These are phyloP conservation scores for Crithidia fasciculata DNA, from an alignment of 208 protist genomes.

Conservation along the genomic window DNA sequence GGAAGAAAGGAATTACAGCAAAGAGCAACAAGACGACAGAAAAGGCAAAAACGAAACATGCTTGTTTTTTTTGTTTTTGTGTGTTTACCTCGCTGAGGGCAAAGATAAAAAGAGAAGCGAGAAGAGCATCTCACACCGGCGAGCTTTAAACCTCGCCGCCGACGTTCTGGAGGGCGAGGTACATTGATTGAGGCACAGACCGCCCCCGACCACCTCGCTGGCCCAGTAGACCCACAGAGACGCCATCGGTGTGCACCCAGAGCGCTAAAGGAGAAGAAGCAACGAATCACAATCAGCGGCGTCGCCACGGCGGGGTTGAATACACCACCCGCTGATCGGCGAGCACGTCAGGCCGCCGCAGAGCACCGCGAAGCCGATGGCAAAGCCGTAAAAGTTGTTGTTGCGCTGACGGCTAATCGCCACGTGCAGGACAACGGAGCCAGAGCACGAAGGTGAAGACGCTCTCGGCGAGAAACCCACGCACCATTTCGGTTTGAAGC, in stretches of 20 bases:
- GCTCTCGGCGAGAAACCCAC: constrained; percentile 77
- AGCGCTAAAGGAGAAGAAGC: constrained; percentile 59
- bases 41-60: too few species aligned
- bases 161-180: constrained; percentile 66
- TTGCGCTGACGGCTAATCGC: constrained; percentile 64
- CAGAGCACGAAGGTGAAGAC: constrained; percentile 85
- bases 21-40: too few species aligned
- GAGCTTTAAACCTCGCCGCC: constrained; percentile 31
- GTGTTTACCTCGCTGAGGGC: too few species aligned
- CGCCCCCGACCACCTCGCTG: constrained; percentile 68
- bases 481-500: constrained; percentile 66
- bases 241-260: constrained; percentile 57
- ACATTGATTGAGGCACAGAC: constrained; percentile 75
- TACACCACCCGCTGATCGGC: constrained; percentile 71
- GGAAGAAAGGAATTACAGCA: not conserved
- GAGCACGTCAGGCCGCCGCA: constrained; percentile 63
- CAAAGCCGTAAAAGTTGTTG: constrained; percentile 86
- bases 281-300: constrained; percentile 69
- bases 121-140: too few species aligned
- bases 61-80: too few species aligned
- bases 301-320: constrained; percentile 84
- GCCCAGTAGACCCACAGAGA: constrained; percentile 77
- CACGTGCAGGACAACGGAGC: constrained; percentile 81
- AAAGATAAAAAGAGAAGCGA: too few species aligned
- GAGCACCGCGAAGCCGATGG: constrained; percentile 78